Percentiles rank a stretch among this genome's conserved stretches.
Evolutionary conservation across 257 asterid species (phyloP).

Genomic region (Penstemon davidsonii): DNA sequence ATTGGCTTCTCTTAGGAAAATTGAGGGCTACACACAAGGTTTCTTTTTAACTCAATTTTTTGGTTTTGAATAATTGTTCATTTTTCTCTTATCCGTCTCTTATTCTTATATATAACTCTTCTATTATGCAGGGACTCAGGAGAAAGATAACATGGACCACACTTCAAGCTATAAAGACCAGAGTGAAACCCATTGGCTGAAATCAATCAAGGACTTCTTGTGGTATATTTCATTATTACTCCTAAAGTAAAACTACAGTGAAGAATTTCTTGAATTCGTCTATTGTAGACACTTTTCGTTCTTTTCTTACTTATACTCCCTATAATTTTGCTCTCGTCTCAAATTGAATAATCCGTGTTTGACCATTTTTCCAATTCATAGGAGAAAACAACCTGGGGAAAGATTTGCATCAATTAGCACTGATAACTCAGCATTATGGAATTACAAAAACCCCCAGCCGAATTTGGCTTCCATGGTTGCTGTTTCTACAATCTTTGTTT

Average conservation of each 20-base stretch:
- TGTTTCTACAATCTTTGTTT: constrained; percentile 41
- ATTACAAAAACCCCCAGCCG: constrained; percentile 32
- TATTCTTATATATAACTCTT: constrained; percentile 14
- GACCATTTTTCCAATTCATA: constrained; percentile 30
- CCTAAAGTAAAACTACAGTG: neutral
- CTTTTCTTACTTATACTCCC: neutral
- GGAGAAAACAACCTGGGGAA: constrained; percentile 64
- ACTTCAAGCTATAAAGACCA: constrained; percentile 35
- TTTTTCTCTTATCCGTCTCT: neutral
- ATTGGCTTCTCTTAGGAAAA: constrained; percentile 68
- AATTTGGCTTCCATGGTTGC: constrained; percentile 39
- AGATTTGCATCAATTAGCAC: constrained; percentile 75
- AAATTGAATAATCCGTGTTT: constrained; percentile 1
- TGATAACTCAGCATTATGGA: constrained; percentile 40
- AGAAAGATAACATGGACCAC: constrained; percentile 32
- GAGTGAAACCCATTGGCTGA: constrained; percentile 55
- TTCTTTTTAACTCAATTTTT: constrained; percentile 2
- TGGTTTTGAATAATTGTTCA: constrained; percentile 1
- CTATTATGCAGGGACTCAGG: constrained; percentile 30
- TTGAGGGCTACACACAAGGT: constrained; percentile 38
- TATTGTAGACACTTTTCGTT: neutral
- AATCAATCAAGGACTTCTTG: constrained; percentile 59
- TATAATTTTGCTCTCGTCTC: neutral
- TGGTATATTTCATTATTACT: constrained; percentile 44
- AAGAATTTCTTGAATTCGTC: neutral